Base-by-base conservation (phyloP, 495 filamentous ascomycete genomes). In the Aspergillus bridgeri region DNA sequence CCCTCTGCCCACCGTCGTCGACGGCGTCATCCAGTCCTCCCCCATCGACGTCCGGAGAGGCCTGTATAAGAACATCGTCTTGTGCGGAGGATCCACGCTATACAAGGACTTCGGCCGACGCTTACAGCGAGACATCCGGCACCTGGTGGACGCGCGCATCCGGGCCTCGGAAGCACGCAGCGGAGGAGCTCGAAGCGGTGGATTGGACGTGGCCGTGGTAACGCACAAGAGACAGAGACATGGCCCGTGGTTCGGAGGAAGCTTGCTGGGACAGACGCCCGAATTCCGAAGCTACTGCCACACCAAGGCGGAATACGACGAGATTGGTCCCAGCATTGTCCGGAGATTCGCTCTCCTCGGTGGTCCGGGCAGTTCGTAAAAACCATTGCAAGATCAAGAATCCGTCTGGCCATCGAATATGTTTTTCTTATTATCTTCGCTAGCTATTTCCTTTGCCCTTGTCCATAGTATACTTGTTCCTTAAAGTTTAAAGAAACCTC, bases 231-330 rank as follows among this genome's bases (percentile, higher is more conserved):
- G 92, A 71, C 94, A 98, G 81, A 79, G 91, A 56, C 92, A 98
- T 68, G 94, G 94, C 13, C 94, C 94, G 42, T 98, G 94, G 94
- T 98, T 97, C 74, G 94, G 94, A 65, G 94, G 94, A 51, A 94
- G 89, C 69, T 81, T 98, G 79, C 77, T 98, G 59, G 95, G 93
- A 51, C 94, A 97, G 79, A 98, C 94, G 18, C 94, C 94, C n/a
- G 95, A 98, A 73, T 98, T 98, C 80, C 81, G 90, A 69, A 96
- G 90, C 72, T 98, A 97, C 79, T 98, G 94, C 78, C 94, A 98
- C 73, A 98, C 94, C 48, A 98, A 98, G 81, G 92, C 91, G 38
- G 85, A 88, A 78, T 96, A 96, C 71, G 89, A 96, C 73, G 92
- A 96, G 80, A 89, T 92, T 65, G 92, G 93, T 38, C 92, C 93